phyloP scores from a whole-genome alignment of 2,329 filamentous ascomycete genomes.

The Curvularia eragrostidis region DNA sequence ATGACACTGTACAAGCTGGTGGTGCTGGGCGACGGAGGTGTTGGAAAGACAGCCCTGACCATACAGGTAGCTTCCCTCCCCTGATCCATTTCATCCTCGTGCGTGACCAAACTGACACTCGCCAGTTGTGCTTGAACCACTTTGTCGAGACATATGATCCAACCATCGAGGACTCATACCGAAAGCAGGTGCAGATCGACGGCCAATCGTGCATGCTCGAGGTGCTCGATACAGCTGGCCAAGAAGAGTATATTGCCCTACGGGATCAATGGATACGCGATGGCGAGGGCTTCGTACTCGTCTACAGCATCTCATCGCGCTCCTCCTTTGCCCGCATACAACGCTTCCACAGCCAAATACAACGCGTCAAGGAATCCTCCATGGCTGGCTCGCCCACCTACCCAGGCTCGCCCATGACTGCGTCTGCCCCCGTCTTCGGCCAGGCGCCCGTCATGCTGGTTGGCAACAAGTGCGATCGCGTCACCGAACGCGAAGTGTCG shows the following conservation, averaged over 20 bases:
- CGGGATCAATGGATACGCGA: slow-evolving; percentile 98
- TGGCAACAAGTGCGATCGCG: slow-evolving; percentile 96
- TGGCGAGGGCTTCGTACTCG: slow-evolving; percentile 94
- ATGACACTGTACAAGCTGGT: slow-evolving; percentile 97
- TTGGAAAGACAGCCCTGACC: slow-evolving; percentile 91
- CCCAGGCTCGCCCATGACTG: slow-evolving; percentile 73
- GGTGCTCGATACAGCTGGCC: slow-evolving; percentile 94
- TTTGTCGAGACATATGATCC: slow-evolving; percentile 91
- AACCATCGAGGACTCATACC: slow-evolving; percentile 72
- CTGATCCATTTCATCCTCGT: not conserved
- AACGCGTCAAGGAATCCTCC: slow-evolving; percentile 92
- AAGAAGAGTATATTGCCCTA: slow-evolving; percentile 97
- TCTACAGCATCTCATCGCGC: slow-evolving; percentile 97
- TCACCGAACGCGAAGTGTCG: slow-evolving; percentile 94
- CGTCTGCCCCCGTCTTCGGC: slow-evolving; percentile 56
- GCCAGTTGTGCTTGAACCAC: slow-evolving; percentile 90
- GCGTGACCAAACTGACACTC: slow-evolving; percentile 22
- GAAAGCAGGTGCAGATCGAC: slow-evolving; percentile 83
- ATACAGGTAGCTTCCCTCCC: slow-evolving; percentile 72
- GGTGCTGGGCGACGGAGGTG: slow-evolving; percentile 91
- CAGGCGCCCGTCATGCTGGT: slow-evolving; percentile 97
- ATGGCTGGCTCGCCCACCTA: slow-evolving; percentile 75
- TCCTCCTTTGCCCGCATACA: slow-evolving; percentile 95
- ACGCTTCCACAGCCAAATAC: slow-evolving; percentile 95
- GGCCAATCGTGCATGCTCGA: slow-evolving; percentile 96